Evolutionary conservation across 306 rosid genomes (phyloP).

Genomic region (Begonia peltatifolia): DNA sequence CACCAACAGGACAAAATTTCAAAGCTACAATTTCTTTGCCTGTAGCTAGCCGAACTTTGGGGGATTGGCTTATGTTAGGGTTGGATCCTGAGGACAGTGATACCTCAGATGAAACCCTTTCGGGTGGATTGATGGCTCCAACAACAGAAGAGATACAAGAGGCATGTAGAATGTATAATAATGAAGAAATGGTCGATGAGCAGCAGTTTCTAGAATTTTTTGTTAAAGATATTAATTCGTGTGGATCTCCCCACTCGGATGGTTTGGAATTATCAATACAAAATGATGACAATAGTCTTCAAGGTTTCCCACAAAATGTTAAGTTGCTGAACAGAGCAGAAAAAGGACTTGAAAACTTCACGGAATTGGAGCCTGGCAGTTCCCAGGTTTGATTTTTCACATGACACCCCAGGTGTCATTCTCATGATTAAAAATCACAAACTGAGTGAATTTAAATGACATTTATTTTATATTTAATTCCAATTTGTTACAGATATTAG

Average conservation of each 20-base stretch:
- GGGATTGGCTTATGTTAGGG: constrained; percentile 58
- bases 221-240: too few relatives aligned
- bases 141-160: too few relatives aligned
- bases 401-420: constrained; percentile 6
- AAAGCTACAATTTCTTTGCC: constrained; percentile 78
- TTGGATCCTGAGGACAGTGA: constrained; percentile 27
- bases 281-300: constrained; percentile 12
- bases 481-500: constrained; percentile 17
- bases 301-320: constrained; percentile 13
- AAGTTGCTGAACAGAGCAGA: constrained; percentile 13
- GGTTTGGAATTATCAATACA: neutral
- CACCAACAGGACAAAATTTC: constrained; percentile 76
- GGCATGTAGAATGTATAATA: neutral
- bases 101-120: too few relatives aligned
- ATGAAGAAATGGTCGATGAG: constrained; percentile 14
- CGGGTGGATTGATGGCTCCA: too few relatives aligned
- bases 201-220: too few relatives aligned
- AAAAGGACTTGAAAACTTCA: constrained; percentile 14
- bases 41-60: constrained; percentile 65
- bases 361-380: constrained; percentile 20
- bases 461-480: constrained; percentile 5
- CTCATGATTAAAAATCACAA: neutral
- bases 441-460: neutral
- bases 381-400: constrained; percentile 24
- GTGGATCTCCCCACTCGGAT: too few relatives aligned